Conservation (phyloP, 2,329 filamentous ascomycete genomes). For the Aureobasidium pullulans region DNA sequence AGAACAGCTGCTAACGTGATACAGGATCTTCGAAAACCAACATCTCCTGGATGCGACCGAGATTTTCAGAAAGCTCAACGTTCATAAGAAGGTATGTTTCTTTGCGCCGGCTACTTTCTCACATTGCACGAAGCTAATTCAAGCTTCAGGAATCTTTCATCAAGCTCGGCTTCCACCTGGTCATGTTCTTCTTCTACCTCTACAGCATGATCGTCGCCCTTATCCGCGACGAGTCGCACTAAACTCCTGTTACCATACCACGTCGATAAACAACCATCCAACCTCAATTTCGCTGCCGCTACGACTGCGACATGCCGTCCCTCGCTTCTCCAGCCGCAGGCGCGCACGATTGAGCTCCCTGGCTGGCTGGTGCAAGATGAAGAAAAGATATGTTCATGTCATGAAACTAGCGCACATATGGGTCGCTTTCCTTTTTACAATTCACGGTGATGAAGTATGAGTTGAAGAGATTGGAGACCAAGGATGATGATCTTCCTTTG, state of each 20-base stretch:
- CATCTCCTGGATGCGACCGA: conserved; percentile 96
- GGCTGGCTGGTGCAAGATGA: neutral
- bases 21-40: conserved; percentile 91
- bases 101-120: conserved; percentile 5
- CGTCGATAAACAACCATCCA: neutral
- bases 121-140: conserved; percentile 13
- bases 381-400: conserved; percentile 10
- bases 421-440: conserved; percentile 12
- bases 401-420: conserved; percentile 14
- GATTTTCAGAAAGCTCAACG: conserved; percentile 98
- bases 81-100: conserved; percentile 82
- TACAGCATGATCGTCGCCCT: conserved; percentile 62
- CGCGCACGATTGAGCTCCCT: neutral
- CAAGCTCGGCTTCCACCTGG: conserved; percentile 95
- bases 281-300: neutral
- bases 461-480: neutral
- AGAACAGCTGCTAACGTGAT: conserved; percentile 27
- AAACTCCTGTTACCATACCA: neutral
- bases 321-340: neutral
- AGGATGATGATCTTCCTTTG: neutral
- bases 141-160: conserved; percentile 81
- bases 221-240: conserved; percentile 84
- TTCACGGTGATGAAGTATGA: conserved; percentile 10
- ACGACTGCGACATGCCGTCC: neutral
- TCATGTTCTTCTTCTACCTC: conserved; percentile 99